Base-by-base conservation (phyloP, 2,329 filamentous ascomycete genomes). In the Tetracladium maxilliforme region DNA sequence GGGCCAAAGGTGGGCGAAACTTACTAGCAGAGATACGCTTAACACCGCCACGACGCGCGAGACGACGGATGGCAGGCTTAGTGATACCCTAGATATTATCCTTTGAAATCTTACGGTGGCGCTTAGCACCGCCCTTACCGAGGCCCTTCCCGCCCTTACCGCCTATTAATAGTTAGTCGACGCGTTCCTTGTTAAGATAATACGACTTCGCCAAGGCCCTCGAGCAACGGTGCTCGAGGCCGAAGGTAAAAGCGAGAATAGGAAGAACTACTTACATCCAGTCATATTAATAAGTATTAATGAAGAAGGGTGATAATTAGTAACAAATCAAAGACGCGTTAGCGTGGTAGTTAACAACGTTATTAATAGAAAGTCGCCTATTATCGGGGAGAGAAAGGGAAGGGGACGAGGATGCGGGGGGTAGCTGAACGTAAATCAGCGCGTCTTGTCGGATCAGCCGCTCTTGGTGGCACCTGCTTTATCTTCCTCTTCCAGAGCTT, bases 71-170 rank as follows among this genome's bases (percentile, higher is more conserved):
- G 48, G 86, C 86, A 47, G 86, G 86, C 80, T 94, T 94, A 52
- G 86, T 94, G 54, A 94, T 94, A 64, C 86, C 86, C 68, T 94
- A 86, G 54, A 94, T 94, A 79, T 93, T 94, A 79, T 93, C 86
- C 63, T 86, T 83, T 59, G 94, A 72, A 69, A 94, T 94, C 81
- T 94, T 94, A 52, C 87, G 77, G 67, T 94, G 86, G 63, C 86
- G 86, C 80, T 94, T 95, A 62, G 87, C 87, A 58, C 86, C 86
- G 42, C 86, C 86, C 76, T 93, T 93, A 58, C 86, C 86, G 61
- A 93, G 83, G 56, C 84, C 86, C 75, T 93, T 93, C 56, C 86
- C 86, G 60, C 84, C 84, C 66, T 92, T 92, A 56, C 83, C 83
- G 56, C 82, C 82, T 90, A 44, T 44, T 25, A 25, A 29, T 28